These are phyloP conservation scores for Geranium incanum DNA, from an alignment of 441 rosid genomes.

Conservation along the genomic window DNA sequence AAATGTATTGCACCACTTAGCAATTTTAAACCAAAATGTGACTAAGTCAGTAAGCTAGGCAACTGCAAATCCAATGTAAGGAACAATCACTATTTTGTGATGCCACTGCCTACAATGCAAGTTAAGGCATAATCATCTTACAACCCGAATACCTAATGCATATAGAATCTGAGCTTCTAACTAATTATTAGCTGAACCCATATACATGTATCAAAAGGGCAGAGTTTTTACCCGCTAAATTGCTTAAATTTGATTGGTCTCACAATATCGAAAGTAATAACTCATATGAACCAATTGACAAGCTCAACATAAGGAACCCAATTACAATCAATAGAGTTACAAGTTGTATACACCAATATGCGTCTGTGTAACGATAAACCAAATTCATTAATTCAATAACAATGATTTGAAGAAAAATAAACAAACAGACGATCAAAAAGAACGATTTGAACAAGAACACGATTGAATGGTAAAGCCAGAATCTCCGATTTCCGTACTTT, in stretches of 20 bases:
- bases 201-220: background rate
- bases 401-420: background rate
- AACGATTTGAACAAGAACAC: background rate
- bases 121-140: background rate
- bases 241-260: background rate
- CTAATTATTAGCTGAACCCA: background rate
- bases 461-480: background rate
- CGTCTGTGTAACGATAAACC: background rate
- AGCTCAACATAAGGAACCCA: background rate
- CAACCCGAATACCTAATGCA: background rate
- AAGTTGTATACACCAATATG: background rate
- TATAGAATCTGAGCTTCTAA: background rate
- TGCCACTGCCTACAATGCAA: background rate
- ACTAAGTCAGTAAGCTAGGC: background rate
- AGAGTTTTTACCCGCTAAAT: background rate
- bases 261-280: background rate
- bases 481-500: background rate
- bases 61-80: background rate
- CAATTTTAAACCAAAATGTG: background rate
- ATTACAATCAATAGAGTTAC: conserved; percentile 1
- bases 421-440: background rate
- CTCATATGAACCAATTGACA: background rate
- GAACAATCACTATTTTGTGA: background rate
- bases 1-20: background rate
- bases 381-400: background rate